Percentiles rank a stretch among this genome's conserved stretches.
Evolutionary conservation across 1,284 basidiomycete genomes (phyloP).

Genomic region (Rugosomyces carneus): DNA sequence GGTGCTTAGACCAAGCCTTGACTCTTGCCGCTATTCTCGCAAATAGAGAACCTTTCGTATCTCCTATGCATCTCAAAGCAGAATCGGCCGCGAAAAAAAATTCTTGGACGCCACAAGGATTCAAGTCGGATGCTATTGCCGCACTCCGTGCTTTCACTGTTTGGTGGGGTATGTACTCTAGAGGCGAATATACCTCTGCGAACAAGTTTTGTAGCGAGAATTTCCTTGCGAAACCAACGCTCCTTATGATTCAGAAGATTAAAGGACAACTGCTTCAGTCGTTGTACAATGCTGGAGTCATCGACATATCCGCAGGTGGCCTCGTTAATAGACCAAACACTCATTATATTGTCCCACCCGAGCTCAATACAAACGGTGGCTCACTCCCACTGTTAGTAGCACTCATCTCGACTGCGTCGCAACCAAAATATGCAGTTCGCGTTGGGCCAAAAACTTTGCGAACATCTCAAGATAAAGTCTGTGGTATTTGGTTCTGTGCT

Average conservation of each 20-base stretch:
- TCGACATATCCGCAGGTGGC: conserved; percentile 71
- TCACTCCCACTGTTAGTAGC: conserved; percentile 81
- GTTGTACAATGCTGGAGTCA: conserved; percentile 77
- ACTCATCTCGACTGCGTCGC: conserved; percentile 80
- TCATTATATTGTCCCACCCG: conserved; percentile 49
- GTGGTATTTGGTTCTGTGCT: conserved; percentile 17
- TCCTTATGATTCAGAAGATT: conserved; percentile 82
- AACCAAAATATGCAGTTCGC: conserved; percentile 92
- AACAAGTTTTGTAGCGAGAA: conserved; percentile 83
- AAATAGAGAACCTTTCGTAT: conserved; percentile 87
- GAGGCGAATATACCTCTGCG: conserved; percentile 57
- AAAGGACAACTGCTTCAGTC: conserved; percentile 78
- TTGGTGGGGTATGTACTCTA: conserved; percentile 72
- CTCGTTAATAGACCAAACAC: conserved; percentile 18
- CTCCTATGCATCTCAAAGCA: conserved; percentile 65
- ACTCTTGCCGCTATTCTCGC: conserved; percentile 88
- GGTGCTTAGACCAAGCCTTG: conserved; percentile 85
- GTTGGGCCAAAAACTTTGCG: conserved; percentile 70
- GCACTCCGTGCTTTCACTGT: conserved; percentile 77
- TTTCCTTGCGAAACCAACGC: conserved; percentile 82
- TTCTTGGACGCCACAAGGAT: conserved; percentile 75
- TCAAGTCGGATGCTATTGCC: conserved; percentile 84
- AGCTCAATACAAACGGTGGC: conserved; percentile 71
- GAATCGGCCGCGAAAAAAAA: conserved; percentile 70
- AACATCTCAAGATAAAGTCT: conserved; percentile 84